Base-by-base conservation (phyloP, 192 early-diverging fungal species). In the Linnemannia schmuckeri region DNA sequence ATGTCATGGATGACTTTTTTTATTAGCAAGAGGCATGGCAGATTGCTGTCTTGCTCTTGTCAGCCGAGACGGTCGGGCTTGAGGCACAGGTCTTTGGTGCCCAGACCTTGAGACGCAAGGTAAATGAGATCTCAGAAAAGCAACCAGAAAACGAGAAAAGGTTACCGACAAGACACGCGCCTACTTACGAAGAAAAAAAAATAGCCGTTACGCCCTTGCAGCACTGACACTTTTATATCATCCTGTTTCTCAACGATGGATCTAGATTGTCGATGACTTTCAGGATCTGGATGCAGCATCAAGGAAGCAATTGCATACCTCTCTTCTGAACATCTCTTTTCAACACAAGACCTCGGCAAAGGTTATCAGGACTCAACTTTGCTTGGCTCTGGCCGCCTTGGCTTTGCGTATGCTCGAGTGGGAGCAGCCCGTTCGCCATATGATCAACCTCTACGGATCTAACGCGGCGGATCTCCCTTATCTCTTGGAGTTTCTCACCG, bases 31-130 rank as follows among this genome's bases (percentile, higher is more conserved):
- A 94, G 77, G 96, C 98, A 71, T 99, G 98, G 98, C 89, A 92
- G n/a, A 93, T 94, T 2, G 90, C 95, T 7, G 96, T 97, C 78
- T 83, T 91, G 35, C 88, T 99, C 6, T 88, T 99, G 22, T 92
- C 91, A 63, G 79, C 90, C 35, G 89, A 92, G 3, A 88, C 85
- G 9, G 75, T 92, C 37, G 91, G 91, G 5, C 74, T 82, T 1
- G 96, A 96, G 73, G 88, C 89, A 18, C 91, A 93, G 74, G 82
- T 97, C 8, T 99, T 99, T 94, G 96, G 97, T 4, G 98, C 98
- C 12, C 98, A 99, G 88, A 99, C 96, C 20, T 90, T 99, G 71
- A 91, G 97, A 37, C 94, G 96, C 89, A 99, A 99, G 93, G 95
- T 95, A 78, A 78, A 47, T 27, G 18, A 2, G 30, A 73, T 66